Evolutionary conservation across 345 rosid species (phyloP).

Genomic region (Noccaea bulbosa): DNA sequence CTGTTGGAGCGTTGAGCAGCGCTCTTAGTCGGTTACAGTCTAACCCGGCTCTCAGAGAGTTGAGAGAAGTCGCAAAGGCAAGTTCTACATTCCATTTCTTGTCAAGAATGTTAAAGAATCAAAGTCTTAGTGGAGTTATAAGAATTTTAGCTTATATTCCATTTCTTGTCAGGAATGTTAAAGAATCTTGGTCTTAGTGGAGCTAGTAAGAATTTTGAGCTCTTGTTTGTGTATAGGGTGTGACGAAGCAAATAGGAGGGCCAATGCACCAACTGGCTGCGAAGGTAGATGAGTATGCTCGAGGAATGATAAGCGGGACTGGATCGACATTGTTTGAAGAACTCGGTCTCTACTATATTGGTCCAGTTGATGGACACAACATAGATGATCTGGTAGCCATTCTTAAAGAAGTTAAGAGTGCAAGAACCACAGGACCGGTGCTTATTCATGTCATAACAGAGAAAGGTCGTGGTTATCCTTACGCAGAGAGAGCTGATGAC

Average conservation of each 20-base stretch:
- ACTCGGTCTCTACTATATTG: slow-evolving; percentile 93
- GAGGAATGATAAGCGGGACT: slow-evolving; percentile 98
- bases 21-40: slow-evolving; percentile 95
- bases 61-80: slow-evolving; percentile 98
- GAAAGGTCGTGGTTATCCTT: slow-evolving; percentile 99
- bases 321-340: slow-evolving; percentile 96
- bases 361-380: slow-evolving; percentile 97
- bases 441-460: slow-evolving; percentile 95
- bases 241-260: slow-evolving; percentile 90
- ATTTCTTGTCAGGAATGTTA: not conserved
- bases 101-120: not conserved
- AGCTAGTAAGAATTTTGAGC: not conserved
- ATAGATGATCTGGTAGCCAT: slow-evolving; percentile 82
- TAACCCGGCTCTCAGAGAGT: slow-evolving; percentile 88
- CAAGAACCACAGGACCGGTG: slow-evolving; percentile 91
- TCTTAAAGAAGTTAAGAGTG: slow-evolving; percentile 91
- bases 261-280: slow-evolving; percentile 94
- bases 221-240: slow-evolving; percentile 59
- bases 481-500: slow-evolving; percentile 94
- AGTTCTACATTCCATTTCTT: slow-evolving; percentile 18
- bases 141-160: not conserved
- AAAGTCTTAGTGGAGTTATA: not conserved
- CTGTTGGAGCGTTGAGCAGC: slow-evolving; percentile 98
- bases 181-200: not conserved
- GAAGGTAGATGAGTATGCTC: slow-evolving; percentile 95